phyloP scores from a whole-genome alignment of 257 asterid species.

The Nicotiana sylvestris region DNA sequence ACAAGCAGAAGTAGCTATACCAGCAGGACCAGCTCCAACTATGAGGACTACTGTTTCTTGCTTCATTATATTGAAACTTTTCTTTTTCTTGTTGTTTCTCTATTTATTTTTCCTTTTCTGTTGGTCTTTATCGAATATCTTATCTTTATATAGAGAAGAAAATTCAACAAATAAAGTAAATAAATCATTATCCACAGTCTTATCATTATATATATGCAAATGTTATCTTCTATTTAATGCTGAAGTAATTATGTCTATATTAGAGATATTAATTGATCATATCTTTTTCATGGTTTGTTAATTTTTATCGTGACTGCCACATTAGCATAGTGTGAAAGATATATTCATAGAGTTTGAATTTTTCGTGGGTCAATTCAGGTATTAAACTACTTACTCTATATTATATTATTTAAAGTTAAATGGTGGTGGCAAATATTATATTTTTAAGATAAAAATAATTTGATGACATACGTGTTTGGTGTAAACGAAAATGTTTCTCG shows the following conservation, averaged over 20 bases:
- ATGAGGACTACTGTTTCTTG: constrained; percentile 28
- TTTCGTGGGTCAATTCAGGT: no score
- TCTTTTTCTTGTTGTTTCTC: not conserved
- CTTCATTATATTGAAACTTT: constrained; percentile 14
- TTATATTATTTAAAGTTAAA: no score
- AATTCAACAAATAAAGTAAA: not conserved
- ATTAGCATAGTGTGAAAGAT: not conserved
- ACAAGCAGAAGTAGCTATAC: constrained; percentile 55
- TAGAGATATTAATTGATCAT: no score
- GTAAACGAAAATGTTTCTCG: no score
- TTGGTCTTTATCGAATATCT: not conserved
- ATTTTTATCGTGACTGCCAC: not conserved
- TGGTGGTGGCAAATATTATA: no score
- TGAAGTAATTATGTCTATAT: no score
- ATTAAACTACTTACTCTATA: no score
- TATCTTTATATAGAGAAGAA: not conserved
- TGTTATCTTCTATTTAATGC: not conserved
- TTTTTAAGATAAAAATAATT: no score
- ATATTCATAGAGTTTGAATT: not conserved
- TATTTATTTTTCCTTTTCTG: not conserved
- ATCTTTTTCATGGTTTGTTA: not conserved
- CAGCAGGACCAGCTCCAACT: constrained; percentile 69
- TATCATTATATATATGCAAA: not conserved
- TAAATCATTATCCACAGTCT: not conserved
- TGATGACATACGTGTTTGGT: no score